Evolutionary conservation across 2,329 filamentous ascomycete species (phyloP).

Genomic region (Botryotinia globosa): DNA sequence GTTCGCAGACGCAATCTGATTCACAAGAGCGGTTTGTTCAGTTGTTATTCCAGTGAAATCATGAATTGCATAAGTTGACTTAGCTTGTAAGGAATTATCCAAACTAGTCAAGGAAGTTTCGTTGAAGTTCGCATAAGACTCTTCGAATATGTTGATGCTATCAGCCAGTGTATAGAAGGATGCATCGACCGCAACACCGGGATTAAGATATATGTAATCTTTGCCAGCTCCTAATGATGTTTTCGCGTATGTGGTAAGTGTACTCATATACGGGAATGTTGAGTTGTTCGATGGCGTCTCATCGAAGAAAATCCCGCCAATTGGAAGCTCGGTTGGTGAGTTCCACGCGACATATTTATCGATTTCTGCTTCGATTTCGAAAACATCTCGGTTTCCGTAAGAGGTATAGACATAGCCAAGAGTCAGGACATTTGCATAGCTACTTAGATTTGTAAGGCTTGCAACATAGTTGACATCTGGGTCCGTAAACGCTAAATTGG

Average conservation of each 20-base stretch:
- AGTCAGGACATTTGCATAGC: slow-evolving; percentile 36
- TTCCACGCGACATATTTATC: slow-evolving; percentile 42
- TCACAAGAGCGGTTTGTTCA: slow-evolving; percentile 25
- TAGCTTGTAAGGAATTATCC: slow-evolving; percentile 17
- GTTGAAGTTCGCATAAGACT: slow-evolving; percentile 24
- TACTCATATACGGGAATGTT: slow-evolving; percentile 27
- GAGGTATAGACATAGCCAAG: slow-evolving; percentile 44
- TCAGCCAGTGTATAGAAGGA: slow-evolving; percentile 30
- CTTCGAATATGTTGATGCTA: slow-evolving; percentile 29
- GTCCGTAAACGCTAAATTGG: slow-evolving; percentile 20
- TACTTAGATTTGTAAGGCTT: slow-evolving; percentile 28
- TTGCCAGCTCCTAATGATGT: slow-evolving; percentile 24
- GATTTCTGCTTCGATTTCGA: slow-evolving; percentile 40
- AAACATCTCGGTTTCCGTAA: slow-evolving; percentile 38
- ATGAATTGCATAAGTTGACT: slow-evolving; percentile 29
- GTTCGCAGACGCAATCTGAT: slow-evolving; percentile 25
- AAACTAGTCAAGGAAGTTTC: slow-evolving; percentile 18
- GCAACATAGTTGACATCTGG: slow-evolving; percentile 30
- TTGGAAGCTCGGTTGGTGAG: slow-evolving; percentile 11
- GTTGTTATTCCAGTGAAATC: slow-evolving; percentile 23
- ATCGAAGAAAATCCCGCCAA: slow-evolving; percentile 18
- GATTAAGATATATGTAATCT: slow-evolving; percentile 27
- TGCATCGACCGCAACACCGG: slow-evolving; percentile 27
- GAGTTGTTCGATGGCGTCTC: slow-evolving; percentile 19
- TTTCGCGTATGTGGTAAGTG: slow-evolving; percentile 26